Conservation (phyloP, 2,329 filamentous ascomycete species). For the Penicillium sp. region DNA sequence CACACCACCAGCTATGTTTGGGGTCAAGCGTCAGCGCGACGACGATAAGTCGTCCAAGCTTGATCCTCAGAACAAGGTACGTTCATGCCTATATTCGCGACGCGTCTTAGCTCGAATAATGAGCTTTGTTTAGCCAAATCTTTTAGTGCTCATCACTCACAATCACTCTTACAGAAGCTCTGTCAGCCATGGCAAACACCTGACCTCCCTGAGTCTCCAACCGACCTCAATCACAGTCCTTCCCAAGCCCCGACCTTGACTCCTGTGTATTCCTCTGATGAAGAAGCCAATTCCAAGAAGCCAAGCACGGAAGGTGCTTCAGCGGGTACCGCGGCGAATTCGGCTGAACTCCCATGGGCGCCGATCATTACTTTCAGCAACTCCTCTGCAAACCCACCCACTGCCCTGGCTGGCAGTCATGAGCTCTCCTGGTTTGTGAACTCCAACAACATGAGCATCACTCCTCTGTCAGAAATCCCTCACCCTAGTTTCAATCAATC, state of each 20-base stretch:
- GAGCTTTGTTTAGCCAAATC: background rate
- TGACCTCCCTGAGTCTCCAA: slow-evolving; percentile 24
- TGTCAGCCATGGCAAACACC: slow-evolving; percentile 17
- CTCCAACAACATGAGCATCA: background rate
- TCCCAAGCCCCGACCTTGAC: slow-evolving; percentile 31
- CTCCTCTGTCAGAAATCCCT: background rate
- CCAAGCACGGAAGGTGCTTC: slow-evolving; percentile 13
- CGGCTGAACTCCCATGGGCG: background rate
- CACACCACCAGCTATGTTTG: background rate
- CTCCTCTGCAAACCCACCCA: background rate
- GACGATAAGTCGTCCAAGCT: background rate
- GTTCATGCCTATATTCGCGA: background rate
- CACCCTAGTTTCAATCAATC: background rate
- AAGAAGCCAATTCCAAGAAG: slow-evolving; percentile 25
- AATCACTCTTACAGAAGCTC: slow-evolving; percentile 26
- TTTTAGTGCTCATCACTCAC: background rate
- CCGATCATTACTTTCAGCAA: background rate
- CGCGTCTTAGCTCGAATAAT: background rate
- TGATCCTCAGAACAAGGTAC: background rate
- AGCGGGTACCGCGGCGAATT: background rate
- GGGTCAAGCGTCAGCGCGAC: slow-evolving; percentile 3
- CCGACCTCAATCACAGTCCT: slow-evolving; percentile 12
- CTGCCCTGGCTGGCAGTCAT: background rate
- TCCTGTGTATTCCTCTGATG: slow-evolving; percentile 38
- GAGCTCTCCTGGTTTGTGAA: background rate